Conservation (phyloP, 2,329 filamentous ascomycete species). For the Calonectria honghensis region DNA sequence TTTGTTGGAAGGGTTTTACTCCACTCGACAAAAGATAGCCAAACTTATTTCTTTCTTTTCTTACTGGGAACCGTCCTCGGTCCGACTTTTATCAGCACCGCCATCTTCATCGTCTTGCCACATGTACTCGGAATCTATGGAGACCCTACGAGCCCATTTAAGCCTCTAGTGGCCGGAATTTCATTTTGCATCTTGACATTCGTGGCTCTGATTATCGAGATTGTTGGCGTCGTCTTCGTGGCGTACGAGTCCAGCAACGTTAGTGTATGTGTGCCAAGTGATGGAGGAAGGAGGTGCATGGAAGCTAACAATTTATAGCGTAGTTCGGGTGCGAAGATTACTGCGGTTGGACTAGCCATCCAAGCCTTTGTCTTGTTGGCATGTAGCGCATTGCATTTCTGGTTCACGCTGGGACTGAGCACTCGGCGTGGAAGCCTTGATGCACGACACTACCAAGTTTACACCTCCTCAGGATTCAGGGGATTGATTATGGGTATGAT, state of each 20-base stretch:
- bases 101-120: conserved; percentile 67
- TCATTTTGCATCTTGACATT: conserved; percentile 60
- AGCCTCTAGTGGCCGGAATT: conserved; percentile 59
- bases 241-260: conserved; percentile 58
- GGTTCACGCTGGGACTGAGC: conserved; percentile 63
- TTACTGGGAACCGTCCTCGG: conserved; percentile 69
- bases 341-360: conserved; percentile 67
- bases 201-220: conserved; percentile 61
- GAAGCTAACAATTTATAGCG: conserved; percentile 54
- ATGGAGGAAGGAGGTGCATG: not conserved
- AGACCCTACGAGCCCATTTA: conserved; percentile 61
- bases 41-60: conserved; percentile 65
- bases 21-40: conserved; percentile 57
- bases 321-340: conserved; percentile 60
- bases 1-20: conserved; percentile 69
- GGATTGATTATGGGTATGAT: conserved; percentile 66
- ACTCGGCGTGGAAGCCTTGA: conserved; percentile 63
- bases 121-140: conserved; percentile 69
- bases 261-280: conserved; percentile 59
- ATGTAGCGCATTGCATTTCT: conserved; percentile 63
- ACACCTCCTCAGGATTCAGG: conserved; percentile 65
- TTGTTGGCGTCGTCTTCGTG: conserved; percentile 64
- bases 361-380: conserved; percentile 64
- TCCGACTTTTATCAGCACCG: conserved; percentile 66
- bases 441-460: conserved; percentile 62